A percentile compares a stretch with the other conserved stretches of the same genome.
Evolutionary conservation across 2,329 filamentous ascomycete species (phyloP).

Genomic region (Microsporum canis): DNA sequence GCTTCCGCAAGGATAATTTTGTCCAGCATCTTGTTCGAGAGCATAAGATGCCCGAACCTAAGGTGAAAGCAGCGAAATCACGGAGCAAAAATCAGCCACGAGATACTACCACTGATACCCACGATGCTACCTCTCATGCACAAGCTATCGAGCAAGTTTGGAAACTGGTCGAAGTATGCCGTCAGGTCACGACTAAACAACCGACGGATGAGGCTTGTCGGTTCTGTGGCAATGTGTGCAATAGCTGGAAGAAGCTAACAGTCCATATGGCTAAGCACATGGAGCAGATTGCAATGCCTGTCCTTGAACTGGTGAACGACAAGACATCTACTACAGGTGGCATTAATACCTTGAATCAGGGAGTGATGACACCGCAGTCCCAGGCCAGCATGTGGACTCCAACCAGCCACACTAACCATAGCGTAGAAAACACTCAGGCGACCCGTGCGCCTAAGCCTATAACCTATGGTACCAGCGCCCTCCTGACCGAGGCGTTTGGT

Average conservation of each 20-base stretch:
- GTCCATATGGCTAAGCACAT: slow-evolving; percentile 92
- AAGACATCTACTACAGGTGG: slow-evolving; percentile 41
- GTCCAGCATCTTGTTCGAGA: slow-evolving; percentile 84
- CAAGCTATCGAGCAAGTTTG: slow-evolving; percentile 53
- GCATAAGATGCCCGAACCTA: slow-evolving; percentile 76
- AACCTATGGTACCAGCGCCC: neutral
- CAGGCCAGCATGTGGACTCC: neutral
- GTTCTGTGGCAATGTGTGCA: slow-evolving; percentile 72
- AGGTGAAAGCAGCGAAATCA: slow-evolving; percentile 59
- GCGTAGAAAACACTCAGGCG: neutral
- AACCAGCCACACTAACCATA: neutral
- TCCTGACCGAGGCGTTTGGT: slow-evolving; percentile 3
- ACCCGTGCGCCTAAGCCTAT: neutral
- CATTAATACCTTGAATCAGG: slow-evolving; percentile 24
- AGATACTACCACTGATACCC: slow-evolving; percentile 18
- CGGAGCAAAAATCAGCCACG: slow-evolving; percentile 30
- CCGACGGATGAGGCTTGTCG: slow-evolving; percentile 71
- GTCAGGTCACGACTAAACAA: slow-evolving; percentile 52
- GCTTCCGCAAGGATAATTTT: slow-evolving; percentile 85
- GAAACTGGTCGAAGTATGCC: slow-evolving; percentile 67
- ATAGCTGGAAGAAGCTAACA: slow-evolving; percentile 83
- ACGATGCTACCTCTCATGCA: slow-evolving; percentile 20
- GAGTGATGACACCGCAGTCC: neutral
- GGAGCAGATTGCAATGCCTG: slow-evolving; percentile 78
- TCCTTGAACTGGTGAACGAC: slow-evolving; percentile 46